A percentile compares a stretch with the other conserved stretches of the same genome.
These are phyloP conservation scores for Alternaria metachromatica DNA, from an alignment of 2,329 filamentous ascomycete species.

Conservation along the genomic window DNA sequence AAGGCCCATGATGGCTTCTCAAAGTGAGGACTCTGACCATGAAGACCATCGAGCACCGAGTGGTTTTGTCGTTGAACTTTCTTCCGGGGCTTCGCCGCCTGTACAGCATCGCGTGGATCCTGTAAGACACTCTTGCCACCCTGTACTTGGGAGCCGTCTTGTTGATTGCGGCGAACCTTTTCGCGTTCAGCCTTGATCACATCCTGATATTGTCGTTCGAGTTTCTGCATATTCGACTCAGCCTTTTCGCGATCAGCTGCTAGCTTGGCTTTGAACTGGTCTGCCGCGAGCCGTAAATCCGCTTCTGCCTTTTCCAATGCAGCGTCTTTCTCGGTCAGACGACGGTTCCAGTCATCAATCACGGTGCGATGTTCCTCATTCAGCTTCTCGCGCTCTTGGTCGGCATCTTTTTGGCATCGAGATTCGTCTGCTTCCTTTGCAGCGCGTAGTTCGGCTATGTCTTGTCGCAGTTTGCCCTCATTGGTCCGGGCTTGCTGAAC, in stretches of 20 bases:
- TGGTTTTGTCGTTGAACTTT: constrained; percentile 28
- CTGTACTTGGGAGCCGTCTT: neutral
- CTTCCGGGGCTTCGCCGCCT: constrained; percentile 18
- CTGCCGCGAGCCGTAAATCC: constrained; percentile 13
- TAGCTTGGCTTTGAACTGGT: constrained; percentile 20
- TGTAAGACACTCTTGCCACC: neutral
- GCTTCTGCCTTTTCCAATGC: constrained; percentile 24
- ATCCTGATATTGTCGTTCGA: constrained; percentile 1
- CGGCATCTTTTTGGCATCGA: constrained; percentile 1
- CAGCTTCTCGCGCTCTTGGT: neutral
- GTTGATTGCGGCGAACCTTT: neutral
- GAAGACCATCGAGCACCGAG: constrained; percentile 7
- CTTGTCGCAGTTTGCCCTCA: constrained; percentile 16
- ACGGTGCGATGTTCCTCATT: constrained; percentile 9
- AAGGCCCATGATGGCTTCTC: neutral
- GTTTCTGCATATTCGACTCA: neutral
- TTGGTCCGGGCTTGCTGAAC: constrained; percentile 16
- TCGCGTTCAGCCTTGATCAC: neutral
- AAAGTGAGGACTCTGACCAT: neutral
- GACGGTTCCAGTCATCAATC: constrained; percentile 11
- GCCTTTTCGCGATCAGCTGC: constrained; percentile 17
- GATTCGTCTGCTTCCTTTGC: constrained; percentile 10
- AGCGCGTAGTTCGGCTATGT: constrained; percentile 14
- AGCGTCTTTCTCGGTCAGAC: constrained; percentile 13
- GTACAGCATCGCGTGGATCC: constrained; percentile 1